Base-by-base conservation (phyloP, 2,329 filamentous ascomycete genomes). In the Cercospora berteroae region DNA sequence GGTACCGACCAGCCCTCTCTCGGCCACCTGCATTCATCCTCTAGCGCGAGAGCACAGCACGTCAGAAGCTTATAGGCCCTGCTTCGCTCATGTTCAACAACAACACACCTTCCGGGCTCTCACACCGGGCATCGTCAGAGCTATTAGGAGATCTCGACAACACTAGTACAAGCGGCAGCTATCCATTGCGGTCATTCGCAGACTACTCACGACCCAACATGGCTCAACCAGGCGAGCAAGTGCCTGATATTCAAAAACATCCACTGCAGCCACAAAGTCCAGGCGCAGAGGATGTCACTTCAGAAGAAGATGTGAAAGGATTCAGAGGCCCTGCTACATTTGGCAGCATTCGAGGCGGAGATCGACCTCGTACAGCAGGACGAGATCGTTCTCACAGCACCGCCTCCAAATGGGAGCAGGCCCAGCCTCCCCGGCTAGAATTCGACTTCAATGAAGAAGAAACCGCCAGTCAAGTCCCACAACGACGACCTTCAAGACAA, bases 401-500 rank as follows among this genome's bases (percentile, higher is more conserved):
- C 29, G 66, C 69, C 42, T 70, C 70, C 31, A 65, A 60, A 13
- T 68, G 69, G 68, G 68, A 68, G 33, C 62, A 44, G 18, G 42
- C 69, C 6, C 69, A 64, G 25, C 60, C 67, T 29, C 70, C 67
- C 13, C 64, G 56, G n/a, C 31, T 70, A n/a, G 72, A 74, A 9
- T 71, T 68, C 56, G 73, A 74, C 20, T 70, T 70, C 27, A 57
- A 58, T 31, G 59, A 63, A 16, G 64, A 67, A n/a, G 70, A 72
- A n/a, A 60, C 31, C 5, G 66, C 66, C 20, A 60, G 62, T 23
- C 44, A 63, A n/a, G 60, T 67, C 20, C 71, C 73, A 5, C 67
- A 67, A 48, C 66, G 71, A 9, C 65, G 69, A 55, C 72, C 71
- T n/a, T 74, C 72, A 36, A 64, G 72, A 25, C 72, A 73, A 60